Base-by-base conservation (phyloP, 257 asterid genomes). In the Vinca minor region DNA sequence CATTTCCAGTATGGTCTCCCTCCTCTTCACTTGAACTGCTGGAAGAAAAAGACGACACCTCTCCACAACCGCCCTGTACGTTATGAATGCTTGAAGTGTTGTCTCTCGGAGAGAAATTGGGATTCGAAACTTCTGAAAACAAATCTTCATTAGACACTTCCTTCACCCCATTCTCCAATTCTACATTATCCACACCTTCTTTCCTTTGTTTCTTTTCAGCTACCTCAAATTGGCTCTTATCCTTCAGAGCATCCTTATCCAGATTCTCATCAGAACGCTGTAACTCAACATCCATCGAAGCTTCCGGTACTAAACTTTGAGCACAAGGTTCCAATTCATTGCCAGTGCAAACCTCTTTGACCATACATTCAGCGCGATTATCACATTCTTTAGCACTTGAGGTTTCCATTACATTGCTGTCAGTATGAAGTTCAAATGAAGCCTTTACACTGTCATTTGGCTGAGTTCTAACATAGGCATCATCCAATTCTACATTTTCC, bases 101-200 rank as follows among this genome's bases (percentile, higher is more conserved):
- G 8, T 81, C 88, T 72, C 83, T 79, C 0, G 94, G 98, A 52
- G 98, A 87, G 66, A 70, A 69, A 53, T 81, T 79, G 8, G 97
- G 97, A 70, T 93, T 79, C 39, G 86, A 82, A 68, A 93, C 96
- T 70, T 93, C 98, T 5, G 98, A 89, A 39, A 83, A 69, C 56
- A 84, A 69, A 74, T 93, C 98, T 73, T 89, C 96, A 66, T 84
- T 87, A 34, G 95, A 87, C 58, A 81, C 76, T 68, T 87, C 98
- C 79, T 83, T 89, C 68, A 62, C 65, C 50, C 78, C 78, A 72
- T 68, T 68, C 55, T 81, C 84, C 77, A 78, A 57, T 36, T 69
- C 76, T n/a, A n/a, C n/a, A n/a, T n/a, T n/a, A n/a, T n/a, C n/a
- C n/a, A n/a, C n/a, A n/a, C n/a, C n/a, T n/a, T n/a, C n/a, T n/a